phyloP scores from a whole-genome alignment of 306 rosid species.

The Mimosa bimucronata region DNA sequence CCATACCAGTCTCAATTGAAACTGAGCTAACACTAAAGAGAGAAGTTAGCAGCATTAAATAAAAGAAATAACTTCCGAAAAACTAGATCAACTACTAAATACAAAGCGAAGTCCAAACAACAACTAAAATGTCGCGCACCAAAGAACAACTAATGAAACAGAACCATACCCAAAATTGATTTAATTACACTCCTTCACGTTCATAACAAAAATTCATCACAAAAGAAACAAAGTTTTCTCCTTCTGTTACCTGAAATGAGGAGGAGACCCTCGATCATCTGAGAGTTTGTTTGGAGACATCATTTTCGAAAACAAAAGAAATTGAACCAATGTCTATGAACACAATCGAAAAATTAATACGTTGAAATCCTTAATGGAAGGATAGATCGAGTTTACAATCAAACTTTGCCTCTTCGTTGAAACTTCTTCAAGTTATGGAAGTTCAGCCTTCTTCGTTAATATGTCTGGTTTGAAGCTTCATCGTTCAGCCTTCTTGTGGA shows the following conservation, averaged over 20 bases:
- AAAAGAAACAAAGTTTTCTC: background rate
- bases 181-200: background rate
- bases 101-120: conserved; percentile 13
- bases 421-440: background rate
- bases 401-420: background rate
- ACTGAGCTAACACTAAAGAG: background rate
- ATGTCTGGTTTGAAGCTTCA: background rate
- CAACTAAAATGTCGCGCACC: background rate
- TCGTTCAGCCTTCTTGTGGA: background rate
- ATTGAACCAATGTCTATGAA: conserved; percentile 18
- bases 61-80: background rate
- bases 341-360: background rate
- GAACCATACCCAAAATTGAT: conserved; percentile 26
- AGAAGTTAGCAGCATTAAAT: background rate
- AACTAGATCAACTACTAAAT: conserved; percentile 22
- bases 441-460: background rate
- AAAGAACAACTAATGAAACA: background rate
- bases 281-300: conserved; percentile 74
- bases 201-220: background rate
- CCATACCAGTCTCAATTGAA: conserved; percentile 29
- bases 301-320: conserved; percentile 51
- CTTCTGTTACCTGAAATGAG: conserved; percentile 63
- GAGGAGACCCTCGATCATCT: conserved; percentile 78
- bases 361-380: background rate
- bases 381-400: background rate